Evolutionary conservation across 306 rosid genomes (phyloP), one percentile per base, ranked within the genome.

Genomic region (Urtica urens): DNA sequence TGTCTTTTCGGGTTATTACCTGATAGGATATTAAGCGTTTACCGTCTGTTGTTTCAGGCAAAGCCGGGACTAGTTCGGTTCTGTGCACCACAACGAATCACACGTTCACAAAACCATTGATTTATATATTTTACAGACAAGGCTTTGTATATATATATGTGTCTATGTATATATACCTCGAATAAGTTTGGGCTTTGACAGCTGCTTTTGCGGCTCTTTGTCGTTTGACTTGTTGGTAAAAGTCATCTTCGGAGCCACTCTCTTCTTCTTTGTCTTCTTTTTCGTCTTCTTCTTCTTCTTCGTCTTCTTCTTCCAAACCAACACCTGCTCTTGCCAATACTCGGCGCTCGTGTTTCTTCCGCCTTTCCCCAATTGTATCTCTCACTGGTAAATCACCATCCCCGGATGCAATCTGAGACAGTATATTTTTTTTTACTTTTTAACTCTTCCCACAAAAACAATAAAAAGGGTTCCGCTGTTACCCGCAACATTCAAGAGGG

Each of bases 341-440:
- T 56, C 57, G 67, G 25, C 65, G 65, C 63, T 83, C 95, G 59
- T 68, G 70, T 55, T 64, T 78, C 65, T 77, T 68, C 49, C 95
- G 70, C 57, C 83, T 79, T 74, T 81, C 86, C 11, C 90, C 76
- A 63, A 83, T 58, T 57, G 68, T 80, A 52, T 88, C 93, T 59
- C 79, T 76, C 68, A 50, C 61, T n/a, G 93, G 96, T 55, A 88
- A 58, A 71, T 88, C 96, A 65, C 83, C 94, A 68, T 83, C 93
- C 22, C 96, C 96, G 68, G 93, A 88, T 46, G 78, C 46, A 53
- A 68, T 87, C 96, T 87, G n/a, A n/a, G n/a, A n/a, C n/a, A n/a
- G n/a, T n/a, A n/a, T n/a, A n/a, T n/a, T n/a, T n/a, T n/a, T n/a
- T n/a, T n/a, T n/a, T n/a, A n/a, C n/a, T n/a, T n/a, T n/a, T n/a